These are phyloP conservation scores for Populus trichocarpa DNA, from an alignment of 441 rosid species.

Conservation along the genomic window DNA sequence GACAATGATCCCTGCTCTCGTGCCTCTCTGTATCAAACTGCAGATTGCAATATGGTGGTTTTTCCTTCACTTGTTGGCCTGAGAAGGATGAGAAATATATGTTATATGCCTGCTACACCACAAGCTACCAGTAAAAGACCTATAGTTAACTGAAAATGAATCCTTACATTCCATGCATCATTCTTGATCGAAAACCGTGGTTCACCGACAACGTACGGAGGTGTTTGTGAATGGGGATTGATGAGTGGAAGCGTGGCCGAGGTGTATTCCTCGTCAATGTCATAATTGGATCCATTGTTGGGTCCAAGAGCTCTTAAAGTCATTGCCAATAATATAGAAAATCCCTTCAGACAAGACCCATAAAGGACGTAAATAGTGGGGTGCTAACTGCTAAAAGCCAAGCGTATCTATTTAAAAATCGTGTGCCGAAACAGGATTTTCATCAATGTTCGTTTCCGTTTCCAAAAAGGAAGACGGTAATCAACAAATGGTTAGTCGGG, in stretches of 20 bases:
- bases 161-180: slow-evolving; percentile 29
- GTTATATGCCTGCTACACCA: neutral
- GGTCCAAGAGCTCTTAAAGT: slow-evolving; percentile 30
- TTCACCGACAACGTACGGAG: slow-evolving; percentile 15
- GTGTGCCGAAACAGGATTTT: neutral
- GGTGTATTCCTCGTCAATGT: slow-evolving; percentile 29
- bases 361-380: neutral
- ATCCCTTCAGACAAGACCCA: slow-evolving; percentile 30
- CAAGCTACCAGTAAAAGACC: neutral
- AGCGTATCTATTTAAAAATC: neutral
- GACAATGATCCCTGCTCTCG: neutral
- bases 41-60: neutral
- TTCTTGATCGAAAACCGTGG: slow-evolving; percentile 14
- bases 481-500: neutral
- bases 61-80: slow-evolving; percentile 23
- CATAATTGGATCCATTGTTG: slow-evolving; percentile 16
- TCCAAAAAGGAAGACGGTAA: neutral
- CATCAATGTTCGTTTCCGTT: neutral
- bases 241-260: slow-evolving; percentile 35
- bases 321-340: slow-evolving; percentile 34
- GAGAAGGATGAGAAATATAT: neutral
- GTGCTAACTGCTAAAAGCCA: neutral
- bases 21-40: neutral
- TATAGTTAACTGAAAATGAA: neutral
- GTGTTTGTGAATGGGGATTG: slow-evolving; percentile 24